Evolutionary conservation across 2,329 filamentous ascomycete species (phyloP).

Genomic region (Hirsutella minnesotensis): DNA sequence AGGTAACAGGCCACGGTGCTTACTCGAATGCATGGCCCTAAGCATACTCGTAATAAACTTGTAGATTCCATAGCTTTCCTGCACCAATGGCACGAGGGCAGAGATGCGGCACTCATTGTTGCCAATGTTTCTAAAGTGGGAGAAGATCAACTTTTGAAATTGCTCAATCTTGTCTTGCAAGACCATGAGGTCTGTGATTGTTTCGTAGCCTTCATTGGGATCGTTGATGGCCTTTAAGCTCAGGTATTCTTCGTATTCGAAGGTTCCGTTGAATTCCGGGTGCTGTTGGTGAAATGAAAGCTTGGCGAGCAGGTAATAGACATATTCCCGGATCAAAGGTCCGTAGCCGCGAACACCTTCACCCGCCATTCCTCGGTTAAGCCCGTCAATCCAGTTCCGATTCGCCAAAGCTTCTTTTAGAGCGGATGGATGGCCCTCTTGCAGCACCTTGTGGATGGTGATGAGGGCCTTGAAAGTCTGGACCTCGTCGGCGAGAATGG

Average conservation of each 20-base stretch:
- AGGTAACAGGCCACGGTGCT: constrained; percentile 15
- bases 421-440: constrained; percentile 85
- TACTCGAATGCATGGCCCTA: constrained; percentile 91
- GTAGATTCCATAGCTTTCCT: constrained; percentile 98
- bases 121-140: constrained; percentile 79
- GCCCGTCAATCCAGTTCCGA: constrained; percentile 81
- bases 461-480: constrained; percentile 99
- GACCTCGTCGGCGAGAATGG: constrained; percentile 95
- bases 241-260: constrained; percentile 98
- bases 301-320: constrained; percentile 89
- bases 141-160: constrained; percentile 97
- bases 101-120: constrained; percentile 98
- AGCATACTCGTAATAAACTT: constrained; percentile 99
- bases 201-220: constrained; percentile 95
- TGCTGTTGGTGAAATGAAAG: constrained; percentile 94
- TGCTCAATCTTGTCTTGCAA: constrained; percentile 97
- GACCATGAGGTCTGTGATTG: constrained; percentile 90
- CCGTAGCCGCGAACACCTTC: constrained; percentile 85
- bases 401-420: constrained; percentile 83
- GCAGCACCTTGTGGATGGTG: constrained; percentile 92
- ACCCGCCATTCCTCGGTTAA: constrained; percentile 71
- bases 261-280: constrained; percentile 95
- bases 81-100: constrained; percentile 81
- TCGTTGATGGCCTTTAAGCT: constrained; percentile 97
- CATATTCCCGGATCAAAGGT: constrained; percentile 90